Conservation (phyloP, 228 moss, liverwort and hornwort genomes). For the Sphagnum fallax region DNA sequence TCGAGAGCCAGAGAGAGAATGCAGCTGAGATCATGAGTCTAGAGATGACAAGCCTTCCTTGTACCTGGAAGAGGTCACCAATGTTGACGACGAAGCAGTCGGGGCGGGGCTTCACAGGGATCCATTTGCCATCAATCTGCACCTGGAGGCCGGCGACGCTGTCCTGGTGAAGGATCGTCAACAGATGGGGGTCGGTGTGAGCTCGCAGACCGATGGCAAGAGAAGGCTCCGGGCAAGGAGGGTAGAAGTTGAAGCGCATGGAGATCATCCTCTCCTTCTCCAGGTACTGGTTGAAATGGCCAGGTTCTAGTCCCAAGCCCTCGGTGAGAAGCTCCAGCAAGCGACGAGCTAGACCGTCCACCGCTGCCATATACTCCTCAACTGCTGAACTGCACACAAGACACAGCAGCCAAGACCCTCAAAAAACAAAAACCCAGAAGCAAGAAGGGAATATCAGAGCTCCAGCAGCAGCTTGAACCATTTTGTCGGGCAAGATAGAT, state of each 20-base stretch:
- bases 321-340: slow-evolving; percentile 69
- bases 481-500: too few species aligned
- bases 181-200: slow-evolving; percentile 73
- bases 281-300: slow-evolving; percentile 51
- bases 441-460: too few species aligned
- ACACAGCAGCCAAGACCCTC: too few species aligned
- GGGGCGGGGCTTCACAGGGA: slow-evolving; percentile 62
- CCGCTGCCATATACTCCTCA: slow-evolving; percentile 59
- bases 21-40: too few species aligned
- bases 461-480: too few species aligned
- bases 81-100: slow-evolving; percentile 79
- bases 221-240: slow-evolving; percentile 74
- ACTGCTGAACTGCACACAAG: slow-evolving; percentile 34
- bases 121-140: slow-evolving; percentile 58
- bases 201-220: slow-evolving; percentile 75
- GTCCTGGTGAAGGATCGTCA: slow-evolving; percentile 84
- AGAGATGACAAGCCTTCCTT: too few species aligned
- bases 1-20: too few species aligned
- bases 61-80: slow-evolving; percentile 81
- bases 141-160: slow-evolving; percentile 69
- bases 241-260: slow-evolving; percentile 79
- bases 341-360: slow-evolving; percentile 58
- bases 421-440: too few species aligned
- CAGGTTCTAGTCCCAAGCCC: slow-evolving; percentile 48
- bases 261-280: slow-evolving; percentile 56